Evolutionary conservation across 768 basidiomycete species (phyloP).

Genomic region (Mycena sanguinolenta): DNA sequence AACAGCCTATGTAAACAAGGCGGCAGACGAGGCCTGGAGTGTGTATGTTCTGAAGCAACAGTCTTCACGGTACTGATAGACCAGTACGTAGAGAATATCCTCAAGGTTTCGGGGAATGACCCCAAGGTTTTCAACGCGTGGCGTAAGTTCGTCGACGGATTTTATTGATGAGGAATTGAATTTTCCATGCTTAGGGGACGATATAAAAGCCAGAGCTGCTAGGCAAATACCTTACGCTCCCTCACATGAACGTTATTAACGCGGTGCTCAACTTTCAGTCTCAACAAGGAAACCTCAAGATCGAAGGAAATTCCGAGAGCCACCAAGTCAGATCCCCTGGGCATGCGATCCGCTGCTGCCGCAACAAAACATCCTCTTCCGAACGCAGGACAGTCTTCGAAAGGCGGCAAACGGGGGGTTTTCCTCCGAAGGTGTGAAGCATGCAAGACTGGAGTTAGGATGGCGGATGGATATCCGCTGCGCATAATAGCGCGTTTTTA

Average conservation of each 20-base stretch:
- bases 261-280: not conserved
- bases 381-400: not conserved
- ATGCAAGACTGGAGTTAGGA: too few relatives aligned
- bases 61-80: not conserved
- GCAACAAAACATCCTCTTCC: not conserved
- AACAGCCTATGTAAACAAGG: slow-evolving; percentile 20
- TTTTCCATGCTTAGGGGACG: slow-evolving; percentile 15
- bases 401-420: not conserved
- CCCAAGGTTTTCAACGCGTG: slow-evolving; percentile 29
- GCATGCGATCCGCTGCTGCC: not conserved
- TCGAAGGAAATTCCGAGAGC: not conserved
- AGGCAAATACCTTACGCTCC: slow-evolving; percentile 5
- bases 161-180: not conserved
- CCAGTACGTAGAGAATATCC: slow-evolving; percentile 21
- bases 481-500: too few relatives aligned
- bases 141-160: slow-evolving; percentile 14
- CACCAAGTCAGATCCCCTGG: not conserved
- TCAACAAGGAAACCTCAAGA: too few relatives aligned
- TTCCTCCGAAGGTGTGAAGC: not conserved
- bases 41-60: not conserved
- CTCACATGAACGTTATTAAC: not conserved
- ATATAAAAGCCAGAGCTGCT: slow-evolving; percentile 26
- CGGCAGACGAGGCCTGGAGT: slow-evolving; percentile 35
- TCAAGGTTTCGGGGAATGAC: slow-evolving; percentile 32
- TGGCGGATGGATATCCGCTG: too few relatives aligned